These are phyloP conservation scores for Cystobasidiopsis lactophilus DNA, from an alignment of 768 basidiomycete genomes.

Conservation along the genomic window DNA sequence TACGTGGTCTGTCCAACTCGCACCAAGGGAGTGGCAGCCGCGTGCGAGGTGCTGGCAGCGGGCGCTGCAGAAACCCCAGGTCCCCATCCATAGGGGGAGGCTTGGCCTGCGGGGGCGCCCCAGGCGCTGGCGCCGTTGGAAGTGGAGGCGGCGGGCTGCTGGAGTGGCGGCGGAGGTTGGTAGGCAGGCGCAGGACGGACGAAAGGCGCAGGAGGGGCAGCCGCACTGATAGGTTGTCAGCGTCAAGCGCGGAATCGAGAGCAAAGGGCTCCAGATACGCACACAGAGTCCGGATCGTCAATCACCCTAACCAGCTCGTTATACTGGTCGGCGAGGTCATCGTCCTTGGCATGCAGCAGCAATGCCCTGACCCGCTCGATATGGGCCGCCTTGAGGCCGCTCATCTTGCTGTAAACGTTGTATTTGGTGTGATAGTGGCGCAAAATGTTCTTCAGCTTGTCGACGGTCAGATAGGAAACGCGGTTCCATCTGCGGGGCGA, in stretches of 20 bases:
- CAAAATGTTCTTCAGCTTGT: conserved; percentile 10
- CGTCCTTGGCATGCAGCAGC: too few species aligned
- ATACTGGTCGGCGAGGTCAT: not conserved
- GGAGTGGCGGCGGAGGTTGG: not conserved
- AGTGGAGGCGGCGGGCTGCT: not conserved
- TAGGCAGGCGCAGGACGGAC: not conserved
- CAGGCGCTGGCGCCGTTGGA: not conserved
- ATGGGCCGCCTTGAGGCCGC: conserved; percentile 8
- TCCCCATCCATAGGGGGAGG: too few species aligned
- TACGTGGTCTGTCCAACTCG: too few species aligned
- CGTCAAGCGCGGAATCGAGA: too few species aligned
- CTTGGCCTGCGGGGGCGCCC: not conserved
- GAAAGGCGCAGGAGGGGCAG: not conserved
- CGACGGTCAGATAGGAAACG: conserved; percentile 9
- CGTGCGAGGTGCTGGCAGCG: too few species aligned
- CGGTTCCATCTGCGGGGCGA: too few species aligned
- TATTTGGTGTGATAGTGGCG: not conserved
- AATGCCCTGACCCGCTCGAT: not conserved
- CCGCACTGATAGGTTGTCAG: not conserved
- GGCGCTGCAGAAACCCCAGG: too few species aligned
- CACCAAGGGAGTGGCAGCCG: too few species aligned
- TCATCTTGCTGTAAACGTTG: not conserved
- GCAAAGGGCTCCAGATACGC: too few species aligned
- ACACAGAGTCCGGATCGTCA: not conserved
- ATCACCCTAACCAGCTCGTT: not conserved